A percentile compares a stretch with the other conserved stretches of the same genome.
These are phyloP conservation scores for Cadophora sp. DNA, from an alignment of 2,329 filamentous ascomycete genomes.

Conservation along the genomic window DNA sequence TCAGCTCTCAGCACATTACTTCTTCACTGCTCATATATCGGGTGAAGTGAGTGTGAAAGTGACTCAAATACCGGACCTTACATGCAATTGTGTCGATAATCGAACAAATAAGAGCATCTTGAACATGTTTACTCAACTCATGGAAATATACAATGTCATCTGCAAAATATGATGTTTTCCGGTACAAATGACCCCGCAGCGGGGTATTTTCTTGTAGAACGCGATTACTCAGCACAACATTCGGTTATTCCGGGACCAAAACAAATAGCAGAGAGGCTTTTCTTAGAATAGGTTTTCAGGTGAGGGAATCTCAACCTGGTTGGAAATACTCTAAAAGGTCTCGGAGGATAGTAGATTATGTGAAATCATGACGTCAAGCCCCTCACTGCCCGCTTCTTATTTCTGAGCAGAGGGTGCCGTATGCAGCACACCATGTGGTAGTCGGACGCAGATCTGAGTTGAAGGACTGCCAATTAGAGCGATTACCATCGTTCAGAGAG, in stretches of 20 bases:
- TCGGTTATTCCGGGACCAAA: not conserved
- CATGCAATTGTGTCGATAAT: too few species aligned
- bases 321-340: not conserved
- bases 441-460: not conserved
- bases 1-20: too few species aligned
- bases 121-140: too few species aligned
- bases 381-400: not conserved
- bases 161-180: not conserved
- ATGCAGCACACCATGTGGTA: not conserved
- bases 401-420: not conserved
- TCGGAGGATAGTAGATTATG: not conserved
- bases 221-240: not conserved
- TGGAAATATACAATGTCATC: too few species aligned
- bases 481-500: too few species aligned
- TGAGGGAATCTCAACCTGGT: not conserved
- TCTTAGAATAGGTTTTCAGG: not conserved
- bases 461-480: too few species aligned
- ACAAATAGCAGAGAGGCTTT: not conserved
- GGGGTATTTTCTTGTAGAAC: not conserved
- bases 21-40: too few species aligned
- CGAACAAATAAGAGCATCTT: too few species aligned
- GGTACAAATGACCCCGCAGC: not conserved
- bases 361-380: not conserved
- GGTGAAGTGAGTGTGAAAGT: too few species aligned
- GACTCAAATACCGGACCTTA: too few species aligned